phyloP scores from a whole-genome alignment of 495 filamentous ascomycete species.

The Chaetomium cochliodes region DNA sequence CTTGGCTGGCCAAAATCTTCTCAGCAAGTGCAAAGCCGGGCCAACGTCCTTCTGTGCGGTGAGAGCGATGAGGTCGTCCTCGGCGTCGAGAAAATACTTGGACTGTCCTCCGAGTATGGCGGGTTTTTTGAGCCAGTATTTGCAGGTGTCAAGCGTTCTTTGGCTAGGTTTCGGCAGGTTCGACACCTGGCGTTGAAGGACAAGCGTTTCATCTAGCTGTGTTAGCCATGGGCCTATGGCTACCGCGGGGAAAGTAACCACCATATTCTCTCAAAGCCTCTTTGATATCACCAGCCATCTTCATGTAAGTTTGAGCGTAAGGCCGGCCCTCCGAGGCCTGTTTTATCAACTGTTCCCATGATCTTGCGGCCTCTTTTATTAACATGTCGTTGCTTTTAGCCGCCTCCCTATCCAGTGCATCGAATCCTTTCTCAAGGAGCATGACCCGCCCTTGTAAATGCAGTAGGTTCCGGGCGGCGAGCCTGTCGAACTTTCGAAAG shows the following conservation, averaged over 20 bases:
- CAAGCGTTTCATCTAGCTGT: neutral
- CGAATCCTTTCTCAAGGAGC: neutral
- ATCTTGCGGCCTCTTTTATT: neutral
- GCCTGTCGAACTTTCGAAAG: conserved; percentile 9
- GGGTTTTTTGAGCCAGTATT: neutral
- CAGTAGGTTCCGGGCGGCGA: conserved; percentile 1
- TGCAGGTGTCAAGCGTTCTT: neutral
- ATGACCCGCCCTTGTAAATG: conserved; percentile 1
- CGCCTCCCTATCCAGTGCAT: neutral
- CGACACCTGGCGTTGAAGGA: conserved; percentile 1
- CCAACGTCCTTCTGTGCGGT: neutral
- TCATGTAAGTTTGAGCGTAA: neutral
- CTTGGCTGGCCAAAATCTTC: neutral
- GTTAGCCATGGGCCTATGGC: neutral
- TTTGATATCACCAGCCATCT: neutral
- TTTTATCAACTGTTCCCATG: neutral
- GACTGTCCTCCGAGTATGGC: neutral
- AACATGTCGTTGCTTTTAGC: neutral
- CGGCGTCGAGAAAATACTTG: conserved; percentile 4
- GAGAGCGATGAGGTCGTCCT: conserved; percentile 2
- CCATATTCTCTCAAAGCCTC: conserved; percentile 3
- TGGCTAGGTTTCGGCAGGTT: neutral
- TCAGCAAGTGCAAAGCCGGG: neutral
- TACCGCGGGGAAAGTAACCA: neutral
- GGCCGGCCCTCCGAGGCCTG: neutral